These are phyloP conservation scores for Leishmania tarentolae DNA, from an alignment of 208 protist species.

Conservation along the genomic window DNA sequence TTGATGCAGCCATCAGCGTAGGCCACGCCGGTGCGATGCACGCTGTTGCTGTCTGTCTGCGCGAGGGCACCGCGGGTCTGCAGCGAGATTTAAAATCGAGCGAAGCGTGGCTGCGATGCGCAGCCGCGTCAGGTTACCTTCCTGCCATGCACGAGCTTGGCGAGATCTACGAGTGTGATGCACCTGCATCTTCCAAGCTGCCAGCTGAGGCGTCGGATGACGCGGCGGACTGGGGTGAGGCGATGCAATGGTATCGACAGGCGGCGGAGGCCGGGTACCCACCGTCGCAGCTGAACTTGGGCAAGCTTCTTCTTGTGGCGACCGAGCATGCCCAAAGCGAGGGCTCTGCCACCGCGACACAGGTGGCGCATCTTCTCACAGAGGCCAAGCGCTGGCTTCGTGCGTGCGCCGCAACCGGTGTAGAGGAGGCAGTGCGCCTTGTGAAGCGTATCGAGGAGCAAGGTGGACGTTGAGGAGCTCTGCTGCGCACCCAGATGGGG, in stretches of 20 bases:
- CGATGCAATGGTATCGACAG: constrained; percentile 59
- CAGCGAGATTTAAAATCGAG: constrained; percentile 41
- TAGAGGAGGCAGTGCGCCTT: constrained; percentile 68
- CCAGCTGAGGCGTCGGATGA: not conserved
- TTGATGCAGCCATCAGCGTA: constrained; percentile 50
- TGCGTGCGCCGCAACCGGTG: constrained; percentile 47
- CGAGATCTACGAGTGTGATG: constrained; percentile 65
- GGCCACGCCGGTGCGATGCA: constrained; percentile 78
- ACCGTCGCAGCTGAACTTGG: constrained; percentile 76
- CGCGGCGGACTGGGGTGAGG: constrained; percentile 80
- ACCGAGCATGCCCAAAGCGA: constrained; percentile 28
- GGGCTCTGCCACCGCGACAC: not conserved
- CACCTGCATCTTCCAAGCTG: constrained; percentile 6
- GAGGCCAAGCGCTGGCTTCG: constrained; percentile 62
- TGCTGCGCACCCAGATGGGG: not conserved
- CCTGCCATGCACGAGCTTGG: constrained; percentile 86
- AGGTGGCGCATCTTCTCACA: constrained; percentile 28
- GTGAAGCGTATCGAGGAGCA: constrained; percentile 27
- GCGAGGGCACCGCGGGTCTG: constrained; percentile 54
- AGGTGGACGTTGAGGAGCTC: not conserved
- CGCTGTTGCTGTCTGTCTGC: constrained; percentile 60
- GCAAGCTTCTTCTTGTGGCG: constrained; percentile 69
- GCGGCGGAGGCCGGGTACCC: constrained; percentile 63
- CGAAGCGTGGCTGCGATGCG: constrained; percentile 64
- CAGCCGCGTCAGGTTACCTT: constrained; percentile 61